Percentiles rank a stretch among this genome's conserved stretches.
Evolutionary conservation across 352 stramenopile species (phyloP).

Genomic region (Phytophthora rubi): DNA sequence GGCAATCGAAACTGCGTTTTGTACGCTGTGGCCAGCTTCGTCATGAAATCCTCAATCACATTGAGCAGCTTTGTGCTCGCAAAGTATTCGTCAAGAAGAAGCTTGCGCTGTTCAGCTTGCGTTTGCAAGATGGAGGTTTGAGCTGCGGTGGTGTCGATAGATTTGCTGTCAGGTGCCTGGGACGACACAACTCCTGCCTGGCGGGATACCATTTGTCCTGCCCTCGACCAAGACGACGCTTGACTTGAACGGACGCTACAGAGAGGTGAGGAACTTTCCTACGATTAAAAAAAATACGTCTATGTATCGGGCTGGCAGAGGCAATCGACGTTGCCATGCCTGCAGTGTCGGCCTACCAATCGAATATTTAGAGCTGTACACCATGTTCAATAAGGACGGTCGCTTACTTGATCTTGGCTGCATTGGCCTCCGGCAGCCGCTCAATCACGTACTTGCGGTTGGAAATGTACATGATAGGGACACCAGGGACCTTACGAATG

Average conservation of each 20-base stretch:
- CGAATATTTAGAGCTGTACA: slow-evolving; percentile 31
- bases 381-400: slow-evolving; percentile 2
- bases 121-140: slow-evolving; percentile 19
- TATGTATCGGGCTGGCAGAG: slow-evolving; percentile 28
- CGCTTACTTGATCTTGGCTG: slow-evolving; percentile 86
- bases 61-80: slow-evolving; percentile 43
- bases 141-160: background rate
- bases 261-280: background rate
- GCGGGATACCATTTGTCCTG: slow-evolving; percentile 16
- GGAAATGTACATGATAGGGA: slow-evolving; percentile 99
- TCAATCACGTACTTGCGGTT: slow-evolving; percentile 99
- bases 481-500: slow-evolving; percentile 99
- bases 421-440: slow-evolving; percentile 97
- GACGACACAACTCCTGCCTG: background rate
- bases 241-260: slow-evolving; percentile 27
- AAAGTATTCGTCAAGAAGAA: slow-evolving; percentile 55
- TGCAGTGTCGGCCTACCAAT: slow-evolving; percentile 13
- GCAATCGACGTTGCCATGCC: slow-evolving; percentile 5
- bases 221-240: slow-evolving; percentile 12
- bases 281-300: slow-evolving; percentile 34
- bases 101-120: slow-evolving; percentile 32
- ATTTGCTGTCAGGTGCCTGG: background rate
- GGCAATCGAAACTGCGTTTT: slow-evolving; percentile 39
- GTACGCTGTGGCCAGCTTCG: slow-evolving; percentile 34
- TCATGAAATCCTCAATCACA: slow-evolving; percentile 43